Conservation (phyloP, 306 rosid genomes). For the Heteromeles arbutifolia region DNA sequence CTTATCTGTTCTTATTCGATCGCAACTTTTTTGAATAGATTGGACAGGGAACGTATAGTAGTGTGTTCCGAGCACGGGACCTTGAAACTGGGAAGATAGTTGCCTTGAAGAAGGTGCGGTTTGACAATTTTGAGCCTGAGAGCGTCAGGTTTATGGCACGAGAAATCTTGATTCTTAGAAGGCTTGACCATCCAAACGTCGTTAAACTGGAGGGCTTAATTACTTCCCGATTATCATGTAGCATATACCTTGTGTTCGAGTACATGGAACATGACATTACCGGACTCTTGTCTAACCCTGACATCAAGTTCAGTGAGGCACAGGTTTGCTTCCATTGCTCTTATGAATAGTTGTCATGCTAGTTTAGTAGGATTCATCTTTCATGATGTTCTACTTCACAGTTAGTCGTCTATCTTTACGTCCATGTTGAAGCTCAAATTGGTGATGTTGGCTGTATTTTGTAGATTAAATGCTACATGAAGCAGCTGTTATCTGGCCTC, state of each 20-base stretch:
- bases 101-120: constrained; percentile 96
- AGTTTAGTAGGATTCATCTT: neutral
- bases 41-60: constrained; percentile 98
- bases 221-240: constrained; percentile 86
- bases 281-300: constrained; percentile 89
- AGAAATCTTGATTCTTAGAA: constrained; percentile 82
- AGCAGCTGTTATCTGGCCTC: constrained; percentile 82
- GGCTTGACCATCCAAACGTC: constrained; percentile 92
- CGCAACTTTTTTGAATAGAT: constrained; percentile 36
- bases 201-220: constrained; percentile 83
- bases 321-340: constrained; percentile 52
- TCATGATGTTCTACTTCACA: neutral
- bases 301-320: constrained; percentile 76
- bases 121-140: constrained; percentile 95
- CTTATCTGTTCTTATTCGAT: constrained; percentile 10
- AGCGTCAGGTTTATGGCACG: constrained; percentile 97
- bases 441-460: constrained; percentile 16
- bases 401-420: neutral
- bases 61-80: constrained; percentile 85
- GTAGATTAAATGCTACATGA: constrained; percentile 92
- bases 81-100: constrained; percentile 83
- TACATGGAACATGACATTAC: constrained; percentile 98
- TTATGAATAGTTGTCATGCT: neutral
- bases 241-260: constrained; percentile 90
- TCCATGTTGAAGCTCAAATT: neutral